Evolutionary conservation across 768 basidiomycete genomes (phyloP).

Genomic region (Gymnopilus dilepis): DNA sequence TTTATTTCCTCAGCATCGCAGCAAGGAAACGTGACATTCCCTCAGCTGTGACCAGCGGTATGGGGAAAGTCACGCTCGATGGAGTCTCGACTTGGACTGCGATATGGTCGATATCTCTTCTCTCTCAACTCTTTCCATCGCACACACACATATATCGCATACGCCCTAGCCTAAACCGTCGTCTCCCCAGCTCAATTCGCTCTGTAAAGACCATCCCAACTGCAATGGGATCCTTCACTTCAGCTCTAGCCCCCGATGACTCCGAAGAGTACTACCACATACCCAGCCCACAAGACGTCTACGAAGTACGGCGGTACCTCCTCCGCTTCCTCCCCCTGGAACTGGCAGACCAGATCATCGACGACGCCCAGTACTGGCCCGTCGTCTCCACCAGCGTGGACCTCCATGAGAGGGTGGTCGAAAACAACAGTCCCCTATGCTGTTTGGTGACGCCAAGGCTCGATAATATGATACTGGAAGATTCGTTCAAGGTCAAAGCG

Average conservation of each 20-base stretch:
- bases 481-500: not conserved
- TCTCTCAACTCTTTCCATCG: too few species aligned
- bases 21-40: too few species aligned
- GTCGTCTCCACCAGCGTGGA: not conserved
- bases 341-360: constrained; percentile 2
- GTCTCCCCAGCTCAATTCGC: too few species aligned
- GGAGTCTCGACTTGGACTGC: too few species aligned
- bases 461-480: not conserved
- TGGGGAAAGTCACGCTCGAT: too few species aligned
- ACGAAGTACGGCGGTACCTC: not conserved
- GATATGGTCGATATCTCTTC: too few species aligned
- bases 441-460: constrained; percentile 6
- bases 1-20: too few species aligned
- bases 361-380: constrained; percentile 12
- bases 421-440: not conserved
- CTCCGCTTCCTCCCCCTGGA: constrained; percentile 2
- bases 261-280: not conserved
- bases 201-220: too few species aligned
- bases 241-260: not conserved
- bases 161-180: too few species aligned
- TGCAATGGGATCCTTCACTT: constrained; percentile 1
- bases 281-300: constrained; percentile 1
- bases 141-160: too few species aligned
- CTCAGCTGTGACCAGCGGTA: too few species aligned
- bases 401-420: not conserved